Evolutionary conservation across 1,284 basidiomycete species (phyloP).

Genomic region (Pseudozyma hubeiensis): DNA sequence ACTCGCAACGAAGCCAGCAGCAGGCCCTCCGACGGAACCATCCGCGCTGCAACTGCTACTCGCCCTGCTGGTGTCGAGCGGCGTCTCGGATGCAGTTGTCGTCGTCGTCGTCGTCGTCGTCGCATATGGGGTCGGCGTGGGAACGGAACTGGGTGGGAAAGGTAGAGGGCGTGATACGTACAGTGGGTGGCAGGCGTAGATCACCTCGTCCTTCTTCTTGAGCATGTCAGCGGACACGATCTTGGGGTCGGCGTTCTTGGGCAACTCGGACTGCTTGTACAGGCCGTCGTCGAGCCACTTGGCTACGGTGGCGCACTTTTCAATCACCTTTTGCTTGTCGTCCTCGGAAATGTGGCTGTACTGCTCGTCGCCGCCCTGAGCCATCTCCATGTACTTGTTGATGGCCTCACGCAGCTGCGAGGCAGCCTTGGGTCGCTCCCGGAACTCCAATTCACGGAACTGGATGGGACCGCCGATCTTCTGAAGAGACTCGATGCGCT

Average conservation of each 20-base stretch:
- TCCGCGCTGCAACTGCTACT: background rate
- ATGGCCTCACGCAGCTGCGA: conserved; percentile 63
- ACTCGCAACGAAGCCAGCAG: background rate
- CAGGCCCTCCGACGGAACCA: background rate
- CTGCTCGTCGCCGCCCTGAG: conserved; percentile 64
- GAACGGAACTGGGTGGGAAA: background rate
- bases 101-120: conserved; percentile 6
- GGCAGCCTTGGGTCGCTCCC: conserved; percentile 66
- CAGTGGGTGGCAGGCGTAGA: conserved; percentile 64
- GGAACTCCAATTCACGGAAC: conserved; percentile 61
- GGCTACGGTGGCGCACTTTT: conserved; percentile 64
- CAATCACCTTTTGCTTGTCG: conserved; percentile 68
- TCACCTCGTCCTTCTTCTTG: conserved; percentile 67
- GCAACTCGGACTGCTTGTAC: conserved; percentile 66
- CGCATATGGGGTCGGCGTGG: background rate
- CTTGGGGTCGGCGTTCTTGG: conserved; percentile 68
- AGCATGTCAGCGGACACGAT: conserved; percentile 61
- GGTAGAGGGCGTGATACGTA: conserved; percentile 23
- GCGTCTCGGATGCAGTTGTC: background rate
- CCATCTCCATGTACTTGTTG: conserved; percentile 65
- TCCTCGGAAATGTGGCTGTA: conserved; percentile 66
- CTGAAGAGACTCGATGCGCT: conserved; percentile 59
- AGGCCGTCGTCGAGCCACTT: conserved; percentile 67
- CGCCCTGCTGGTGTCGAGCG: background rate
- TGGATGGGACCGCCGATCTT: conserved; percentile 65